Base-by-base conservation (phyloP, 208 protist genomes). In the Trypanosomatidae sp. region DNA sequence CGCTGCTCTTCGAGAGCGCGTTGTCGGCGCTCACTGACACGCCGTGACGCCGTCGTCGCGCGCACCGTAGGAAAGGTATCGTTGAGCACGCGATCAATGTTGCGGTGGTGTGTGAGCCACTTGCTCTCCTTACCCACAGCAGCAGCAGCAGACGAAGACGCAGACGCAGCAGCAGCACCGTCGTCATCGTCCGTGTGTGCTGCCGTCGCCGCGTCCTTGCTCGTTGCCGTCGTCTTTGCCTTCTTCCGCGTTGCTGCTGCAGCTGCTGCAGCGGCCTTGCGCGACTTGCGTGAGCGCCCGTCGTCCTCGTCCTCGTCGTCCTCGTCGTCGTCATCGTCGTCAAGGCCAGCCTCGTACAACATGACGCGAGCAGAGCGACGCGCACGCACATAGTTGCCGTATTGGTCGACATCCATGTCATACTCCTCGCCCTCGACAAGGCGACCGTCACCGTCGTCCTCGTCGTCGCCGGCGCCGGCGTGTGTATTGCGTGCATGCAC, bases 321-420 rank as follows among this genome's bases (percentile, higher is more conserved):
- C n/a, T 63, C 59, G 4, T 56, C 56, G 21, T 70, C 42, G 20
- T 48, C 61, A n/a, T 77, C 70, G 25, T 54, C 49, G 39, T 50
- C 48, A 21, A 86, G 21, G 11, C 76, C 81, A n/a, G 72, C 76
- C 21, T 93, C 76, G 39, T 69, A 87, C 13, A 87, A 53, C 25
- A 60, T 66, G 27, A 89, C 81, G 6, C 76, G 71, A 8, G 71
- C 66, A 0, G 81, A 89, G 32, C 71, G 77, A 43, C 79, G 43
- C 6, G 61, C 77, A 13, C 45, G 46, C 18, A 92, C 51, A 63
- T 90, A 91, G 56, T 88, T 89, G 21, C 78, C 74, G 56, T 95
- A 86, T 58, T 92, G 88, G 46, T 93, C 79, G 6, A 88, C 85
- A 68, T 90, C 80, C 52, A 87, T 79, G 45, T 51, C 56, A 33